Percentiles rank a stretch among this genome's conserved stretches.
Conservation (phyloP, 345 rosid species). For the Trapa bicornis region DNA sequence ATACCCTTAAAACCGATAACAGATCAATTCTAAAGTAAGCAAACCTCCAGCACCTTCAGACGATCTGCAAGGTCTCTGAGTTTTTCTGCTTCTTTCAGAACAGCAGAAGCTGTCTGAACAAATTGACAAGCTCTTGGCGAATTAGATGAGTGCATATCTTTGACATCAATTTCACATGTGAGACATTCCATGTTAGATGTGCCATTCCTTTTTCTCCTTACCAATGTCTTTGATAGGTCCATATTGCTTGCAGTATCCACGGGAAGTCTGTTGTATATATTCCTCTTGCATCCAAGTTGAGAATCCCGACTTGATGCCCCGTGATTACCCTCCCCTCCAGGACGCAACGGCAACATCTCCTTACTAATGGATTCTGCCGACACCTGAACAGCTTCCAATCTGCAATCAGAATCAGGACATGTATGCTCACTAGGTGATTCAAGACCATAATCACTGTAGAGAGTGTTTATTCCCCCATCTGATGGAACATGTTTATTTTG, state of each 20-base stretch:
- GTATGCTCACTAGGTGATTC: slow-evolving; percentile 11
- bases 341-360: slow-evolving; percentile 7
- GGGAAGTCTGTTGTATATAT: slow-evolving; percentile 8
- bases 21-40: background rate
- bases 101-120: slow-evolving; percentile 24
- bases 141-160: slow-evolving; percentile 20
- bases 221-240: slow-evolving; percentile 18
- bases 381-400: slow-evolving; percentile 11
- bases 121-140: slow-evolving; percentile 25
- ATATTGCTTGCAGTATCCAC: slow-evolving; percentile 23
- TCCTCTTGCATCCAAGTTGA: slow-evolving; percentile 9
- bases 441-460: slow-evolving; percentile 7
- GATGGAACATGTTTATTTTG: slow-evolving; percentile 14
- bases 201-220: slow-evolving; percentile 17
- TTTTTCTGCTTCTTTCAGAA: slow-evolving; percentile 46
- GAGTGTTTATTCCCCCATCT: slow-evolving; percentile 11
- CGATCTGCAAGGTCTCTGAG: slow-evolving; percentile 41
- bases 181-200: slow-evolving; percentile 13
- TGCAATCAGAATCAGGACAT: slow-evolving; percentile 14
- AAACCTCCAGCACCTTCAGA: slow-evolving; percentile 36
- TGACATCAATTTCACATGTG: slow-evolving; percentile 13
- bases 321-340: slow-evolving; percentile 12
- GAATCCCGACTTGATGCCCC: slow-evolving; percentile 9
- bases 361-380: slow-evolving; percentile 14
- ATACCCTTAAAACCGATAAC: background rate